Conservation (phyloP, 2,329 filamentous ascomycete species). For the Phialocephala sp. region DNA sequence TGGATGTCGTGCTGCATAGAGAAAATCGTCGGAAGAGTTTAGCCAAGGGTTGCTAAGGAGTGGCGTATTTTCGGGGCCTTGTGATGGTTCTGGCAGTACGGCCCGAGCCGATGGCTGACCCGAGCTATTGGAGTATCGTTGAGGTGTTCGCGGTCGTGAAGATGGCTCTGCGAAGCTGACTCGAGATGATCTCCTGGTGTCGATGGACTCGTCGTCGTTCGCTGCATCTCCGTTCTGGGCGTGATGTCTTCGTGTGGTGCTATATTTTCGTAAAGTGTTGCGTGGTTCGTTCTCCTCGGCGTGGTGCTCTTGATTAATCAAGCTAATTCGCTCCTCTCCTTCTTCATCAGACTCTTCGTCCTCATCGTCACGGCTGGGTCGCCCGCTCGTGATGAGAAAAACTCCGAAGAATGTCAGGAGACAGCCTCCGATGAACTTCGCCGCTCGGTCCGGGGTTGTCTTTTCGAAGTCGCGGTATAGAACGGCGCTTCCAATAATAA, state of each 20-base stretch:
- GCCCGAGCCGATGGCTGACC: conserved; percentile 30
- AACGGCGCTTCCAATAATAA: conserved; percentile 92
- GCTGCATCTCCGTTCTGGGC: conserved; percentile 30
- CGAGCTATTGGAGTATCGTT: conserved; percentile 34
- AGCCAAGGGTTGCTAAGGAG: conserved; percentile 41
- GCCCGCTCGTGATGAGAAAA: conserved; percentile 93
- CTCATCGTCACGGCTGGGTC: conserved; percentile 64
- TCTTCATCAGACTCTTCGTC: conserved; percentile 64
- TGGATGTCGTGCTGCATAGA: conserved; percentile 31
- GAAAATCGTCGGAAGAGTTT: conserved; percentile 32
- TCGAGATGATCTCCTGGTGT: conserved; percentile 37
- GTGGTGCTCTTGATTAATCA: conserved; percentile 56
- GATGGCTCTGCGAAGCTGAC: conserved; percentile 37
- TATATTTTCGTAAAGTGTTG: conserved; percentile 23
- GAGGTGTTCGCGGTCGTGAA: conserved; percentile 33
- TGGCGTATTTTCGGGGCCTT: conserved; percentile 31
- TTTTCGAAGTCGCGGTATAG: conserved; percentile 95
- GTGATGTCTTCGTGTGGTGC: conserved; percentile 24
- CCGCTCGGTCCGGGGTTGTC: conserved; percentile 72
- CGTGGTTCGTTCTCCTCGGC: conserved; percentile 26
- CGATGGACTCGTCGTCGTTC: conserved; percentile 26
- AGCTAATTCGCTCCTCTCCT: conserved; percentile 67
- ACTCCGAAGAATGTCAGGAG: conserved; percentile 93
- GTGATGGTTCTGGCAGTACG: conserved; percentile 19
- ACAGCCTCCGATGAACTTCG: conserved; percentile 90